Evolutionary conservation across 257 asterid genomes (phyloP).

Genomic region (Anisodus tanguticus): DNA sequence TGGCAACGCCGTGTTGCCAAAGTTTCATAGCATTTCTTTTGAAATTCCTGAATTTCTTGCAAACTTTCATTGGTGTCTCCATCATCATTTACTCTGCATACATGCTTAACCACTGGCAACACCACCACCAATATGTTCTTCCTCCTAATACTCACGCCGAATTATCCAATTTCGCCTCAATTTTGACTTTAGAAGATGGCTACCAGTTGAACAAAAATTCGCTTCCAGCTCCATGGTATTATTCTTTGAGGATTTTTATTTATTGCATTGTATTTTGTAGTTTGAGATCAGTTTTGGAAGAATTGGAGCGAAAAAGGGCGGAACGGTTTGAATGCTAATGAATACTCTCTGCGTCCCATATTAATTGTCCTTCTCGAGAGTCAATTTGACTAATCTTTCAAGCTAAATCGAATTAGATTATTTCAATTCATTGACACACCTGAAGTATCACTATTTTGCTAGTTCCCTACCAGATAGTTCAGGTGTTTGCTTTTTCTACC

Average conservation of each 20-base stretch:
- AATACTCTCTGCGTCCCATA: too few relatives aligned
- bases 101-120: slow-evolving; percentile 71
- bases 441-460: too few relatives aligned
- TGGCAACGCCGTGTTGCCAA: slow-evolving; percentile 72
- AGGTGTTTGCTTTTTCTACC: too few relatives aligned
- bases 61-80: slow-evolving; percentile 67
- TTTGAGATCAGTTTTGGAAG: neutral
- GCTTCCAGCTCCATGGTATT: slow-evolving; percentile 76
- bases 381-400: too few relatives aligned
- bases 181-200: neutral
- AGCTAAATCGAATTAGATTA: too few relatives aligned
- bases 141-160: slow-evolving; percentile 30
- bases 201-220: slow-evolving; percentile 38
- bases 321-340: neutral
- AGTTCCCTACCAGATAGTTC: too few relatives aligned
- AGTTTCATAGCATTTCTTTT: slow-evolving; percentile 61
- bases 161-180: neutral
- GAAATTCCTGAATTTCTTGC: slow-evolving; percentile 75
- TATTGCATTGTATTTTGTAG: neutral
- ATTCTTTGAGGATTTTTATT: neutral
- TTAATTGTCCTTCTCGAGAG: too few relatives aligned
- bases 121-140: slow-evolving; percentile 35
- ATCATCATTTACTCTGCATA: slow-evolving; percentile 63
- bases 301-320: neutral
- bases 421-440: too few relatives aligned